These are phyloP conservation scores for Pseudogymnoascus sp. DNA, from an alignment of 2,329 filamentous ascomycete species.

Conservation along the genomic window DNA sequence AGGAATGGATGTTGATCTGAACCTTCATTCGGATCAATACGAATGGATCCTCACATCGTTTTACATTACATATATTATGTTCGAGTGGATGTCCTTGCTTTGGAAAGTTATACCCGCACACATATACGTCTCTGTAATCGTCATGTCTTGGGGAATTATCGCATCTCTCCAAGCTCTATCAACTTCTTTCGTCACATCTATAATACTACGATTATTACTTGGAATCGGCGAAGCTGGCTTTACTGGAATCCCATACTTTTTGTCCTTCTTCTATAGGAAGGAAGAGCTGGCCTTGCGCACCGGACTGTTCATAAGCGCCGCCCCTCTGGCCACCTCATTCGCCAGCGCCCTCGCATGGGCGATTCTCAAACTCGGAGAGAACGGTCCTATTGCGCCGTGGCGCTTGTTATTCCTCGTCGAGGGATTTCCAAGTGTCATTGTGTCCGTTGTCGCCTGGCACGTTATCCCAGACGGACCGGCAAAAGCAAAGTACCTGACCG, in stretches of 20 bases:
- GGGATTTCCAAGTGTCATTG: constrained; percentile 72
- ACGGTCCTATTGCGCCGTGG: constrained; percentile 69
- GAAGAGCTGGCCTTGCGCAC: constrained; percentile 76
- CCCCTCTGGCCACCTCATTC: constrained; percentile 71
- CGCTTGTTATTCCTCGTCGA: constrained; percentile 77
- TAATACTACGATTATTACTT: constrained; percentile 46
- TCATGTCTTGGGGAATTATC: constrained; percentile 69
- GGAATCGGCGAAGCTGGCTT: constrained; percentile 60
- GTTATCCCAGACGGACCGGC: constrained; percentile 69
- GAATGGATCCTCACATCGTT: constrained; percentile 53
- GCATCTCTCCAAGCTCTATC: constrained; percentile 64
- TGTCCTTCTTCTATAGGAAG: constrained; percentile 55
- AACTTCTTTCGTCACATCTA: constrained; percentile 52
- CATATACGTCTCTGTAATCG: constrained; percentile 50
- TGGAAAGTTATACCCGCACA: constrained; percentile 54
- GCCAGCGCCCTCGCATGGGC: constrained; percentile 71
- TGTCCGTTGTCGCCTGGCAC: constrained; percentile 64
- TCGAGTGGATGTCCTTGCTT: constrained; percentile 57
- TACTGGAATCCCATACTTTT: constrained; percentile 53
- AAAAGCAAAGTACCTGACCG: constrained; percentile 53
- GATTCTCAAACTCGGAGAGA: constrained; percentile 60
- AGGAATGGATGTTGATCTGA: constrained; percentile 53
- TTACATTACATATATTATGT: constrained; percentile 53
- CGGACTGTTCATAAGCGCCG: constrained; percentile 81
- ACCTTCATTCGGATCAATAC: constrained; percentile 43